Base-by-base conservation (phyloP, 768 basidiomycete species). In the Russula compacta region DNA sequence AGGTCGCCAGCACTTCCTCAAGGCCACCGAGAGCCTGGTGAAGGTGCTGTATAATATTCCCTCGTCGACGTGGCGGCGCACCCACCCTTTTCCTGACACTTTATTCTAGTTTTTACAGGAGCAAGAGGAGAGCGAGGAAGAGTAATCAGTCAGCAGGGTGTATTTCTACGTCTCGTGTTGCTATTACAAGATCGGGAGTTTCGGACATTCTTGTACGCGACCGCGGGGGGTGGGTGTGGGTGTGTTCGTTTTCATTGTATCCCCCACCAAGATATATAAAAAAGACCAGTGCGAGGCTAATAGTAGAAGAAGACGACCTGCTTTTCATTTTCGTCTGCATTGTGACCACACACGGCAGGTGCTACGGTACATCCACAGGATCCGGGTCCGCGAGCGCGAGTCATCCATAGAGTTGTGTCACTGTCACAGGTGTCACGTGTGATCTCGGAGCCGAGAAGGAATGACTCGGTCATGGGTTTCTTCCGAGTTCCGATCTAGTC, bases 1-100 rank as follows among this genome's bases (percentile, higher is more conserved):
- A 73, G 95, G 95, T 52, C 86, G 88, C 70, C 93, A 97, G 73
- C 89, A 94, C 73, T 98, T 99, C 80, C 76, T 98, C 67, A 95
- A 92, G 76, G 83, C 79, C 60, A 87, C 92, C 0, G 89, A 90
- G 70, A 71, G 89, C 17, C 79, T 98, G 42, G 94, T 98, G 71
- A 95, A 97, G 82, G 94, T 85, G 69, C 29, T 7, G 24, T 53
- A 33, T 74, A 9, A 44, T 6, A 2, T 21, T 24, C 42, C 29
- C 1, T 21, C 12, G 35, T 39, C 7, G 6, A 48, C 8, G 19
- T 43, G 8, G 43, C n/a, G 19, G 17, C 14, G 33, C 7, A 38
- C 14, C 36, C 19, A 49, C 8, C 24, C 38, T 14, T 6, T 33
- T 53, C 44, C 50, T 54, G 32, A 53, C 43, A 1, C 38, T 40